Evolutionary conservation across 805 yeast genomes (phyloP), one percentile per base, ranked within the genome.

Genomic region (Cyberlindnera bimundalis): DNA sequence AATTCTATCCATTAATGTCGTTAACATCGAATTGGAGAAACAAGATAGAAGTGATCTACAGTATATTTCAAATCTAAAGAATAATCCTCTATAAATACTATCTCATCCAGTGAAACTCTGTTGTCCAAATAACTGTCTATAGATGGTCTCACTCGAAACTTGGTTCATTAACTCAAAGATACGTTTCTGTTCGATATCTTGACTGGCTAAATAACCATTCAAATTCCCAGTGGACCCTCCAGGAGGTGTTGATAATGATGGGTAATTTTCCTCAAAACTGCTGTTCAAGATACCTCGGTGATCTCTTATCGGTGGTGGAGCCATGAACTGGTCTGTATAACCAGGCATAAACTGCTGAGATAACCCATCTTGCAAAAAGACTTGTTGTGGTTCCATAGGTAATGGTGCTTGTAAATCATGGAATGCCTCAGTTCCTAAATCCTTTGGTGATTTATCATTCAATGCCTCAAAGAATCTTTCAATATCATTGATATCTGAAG

Each of bases 111-210:
- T 39, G 25, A 46, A 48, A 16, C 48, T 46, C 32, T 42, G 48
- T 15, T 43, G 45, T 3, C 73, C 62, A 54, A 79, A 78, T 49
- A 76, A 76, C 49, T 78, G 84, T 38, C 79, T 86, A 84, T 87
- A 81, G 25, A 81, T 79, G 19, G 79, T 67, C 40, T 81, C 87
- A 24, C 50, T 54, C 3, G 77, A 71, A 4, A 79, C 74, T 55
- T 76, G 82, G 51, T 71, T 74, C 45, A 82, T 72, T 66, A 82
- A 62, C 51, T 80, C 84, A 53, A 70, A 77, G 16, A 80, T 71
- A 37, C 68, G 65, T 45, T 70, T 72, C 5, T 81, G 82, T 46
- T 81, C 87, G 19, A 39, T 34, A 39, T 55, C 60, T 18, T 46
- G 50, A n/a, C 37, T 31, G 11, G 35, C 18, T 21, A 39, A 17